phyloP scores from a whole-genome alignment of 2,329 filamentous ascomycete genomes.

The Colletotrichum costaricense region DNA sequence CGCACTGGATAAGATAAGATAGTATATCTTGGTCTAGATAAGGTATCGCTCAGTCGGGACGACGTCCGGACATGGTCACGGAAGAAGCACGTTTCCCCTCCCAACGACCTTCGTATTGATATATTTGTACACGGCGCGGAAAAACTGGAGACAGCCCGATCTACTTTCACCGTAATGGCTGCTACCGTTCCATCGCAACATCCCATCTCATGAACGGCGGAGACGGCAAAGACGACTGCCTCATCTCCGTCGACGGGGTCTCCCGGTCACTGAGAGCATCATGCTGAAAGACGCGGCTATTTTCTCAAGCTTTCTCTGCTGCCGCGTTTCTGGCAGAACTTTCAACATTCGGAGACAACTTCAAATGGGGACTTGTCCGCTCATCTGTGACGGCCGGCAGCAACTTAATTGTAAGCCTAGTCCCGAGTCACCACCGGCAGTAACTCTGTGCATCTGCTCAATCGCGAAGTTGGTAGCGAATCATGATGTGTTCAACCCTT shows the following conservation, averaged over 20 bases:
- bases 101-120: background rate
- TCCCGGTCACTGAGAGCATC: background rate
- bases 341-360: constrained; percentile 13
- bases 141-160: background rate
- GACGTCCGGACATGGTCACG: background rate
- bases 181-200: constrained; percentile 22
- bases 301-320: background rate
- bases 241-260: background rate
- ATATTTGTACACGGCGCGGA: background rate
- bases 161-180: constrained; percentile 3
- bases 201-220: constrained; percentile 16
- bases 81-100: background rate
- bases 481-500: background rate
- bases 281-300: constrained; percentile 27
- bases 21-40: background rate
- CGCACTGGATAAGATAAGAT: background rate
- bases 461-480: background rate
- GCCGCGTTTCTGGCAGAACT: constrained; percentile 1
- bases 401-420: constrained; percentile 8
- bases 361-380: constrained; percentile 6
- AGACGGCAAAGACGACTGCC: background rate
- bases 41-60: background rate
- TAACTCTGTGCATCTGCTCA: background rate
- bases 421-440: background rate
- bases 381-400: constrained; percentile 6